Base-by-base conservation (phyloP, 768 basidiomycete species). In the Polyporus arcularius region DNA sequence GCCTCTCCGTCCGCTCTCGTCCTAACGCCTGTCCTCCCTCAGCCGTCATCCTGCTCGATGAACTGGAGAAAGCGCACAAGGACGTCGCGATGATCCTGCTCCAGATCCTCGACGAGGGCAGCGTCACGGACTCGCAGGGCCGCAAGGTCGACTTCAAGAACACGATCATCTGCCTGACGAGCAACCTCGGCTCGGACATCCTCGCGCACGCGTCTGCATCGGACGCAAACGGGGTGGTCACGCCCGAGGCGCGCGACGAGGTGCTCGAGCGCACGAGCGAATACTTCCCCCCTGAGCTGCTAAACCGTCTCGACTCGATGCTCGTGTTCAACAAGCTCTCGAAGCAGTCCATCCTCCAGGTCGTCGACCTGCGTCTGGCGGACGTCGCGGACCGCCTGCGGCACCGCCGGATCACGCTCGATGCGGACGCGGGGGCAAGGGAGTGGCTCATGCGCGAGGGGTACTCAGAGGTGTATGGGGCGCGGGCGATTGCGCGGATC, bases 121-220 rank as follows among this genome's bases (percentile, higher is more conserved):
- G 78, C 51, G 80, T 96, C 62, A 96, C 94, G 0, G 94, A 97
- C 70, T 93, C 91, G 63, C 93, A 95, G 71, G 67, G 94, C 10
- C 85, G 92, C 56, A 92, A 93, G 70, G 89, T 96, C 3, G 93
- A 94, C 72, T 96, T 96, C 78, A 94, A 89, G 86, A 97, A 96
- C 73, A 95, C 94, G 1, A 95, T 96, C 69, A 88, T 97, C 68
- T 93, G 92, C 71, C 75, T 94, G 31, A 96, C 94, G 1, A 91
- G 90, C 67, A 96, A 96, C 66, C 82, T 96, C 28, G 94, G 90
- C 39, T 64, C 66, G 41, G 85, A 91, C 68, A 86, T 92, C 57
- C 84, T 96, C 26, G 89, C 88, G 1, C 84, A 88, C 63, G 73
- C 81, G 4, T 79, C 84, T 1, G 84, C 92, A 1, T 86, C 83